Percentiles rank a stretch among this genome's conserved stretches.
Conservation (phyloP, 2,329 filamentous ascomycete genomes). For the Aciculosporium take region DNA sequence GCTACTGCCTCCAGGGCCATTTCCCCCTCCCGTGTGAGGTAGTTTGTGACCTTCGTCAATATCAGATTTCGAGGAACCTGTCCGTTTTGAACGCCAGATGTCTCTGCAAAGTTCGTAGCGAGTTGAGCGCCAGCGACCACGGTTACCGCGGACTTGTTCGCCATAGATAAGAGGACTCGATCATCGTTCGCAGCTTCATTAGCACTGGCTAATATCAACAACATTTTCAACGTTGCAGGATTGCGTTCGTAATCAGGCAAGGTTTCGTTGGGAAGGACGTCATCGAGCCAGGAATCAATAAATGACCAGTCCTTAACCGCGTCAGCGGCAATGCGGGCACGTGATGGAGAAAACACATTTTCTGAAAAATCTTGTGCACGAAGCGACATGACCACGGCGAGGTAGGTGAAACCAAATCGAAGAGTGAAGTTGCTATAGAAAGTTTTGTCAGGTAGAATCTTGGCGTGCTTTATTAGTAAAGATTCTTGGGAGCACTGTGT, state of each 20-base stretch:
- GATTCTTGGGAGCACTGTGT: too few species aligned
- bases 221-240: constrained; percentile 60
- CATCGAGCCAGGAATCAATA: constrained; percentile 66
- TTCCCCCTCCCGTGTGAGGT: constrained; percentile 38
- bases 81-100: neutral
- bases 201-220: constrained; percentile 57
- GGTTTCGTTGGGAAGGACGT: constrained; percentile 46
- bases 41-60: neutral
- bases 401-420: neutral
- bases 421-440: too few species aligned
- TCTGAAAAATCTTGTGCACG: constrained; percentile 14
- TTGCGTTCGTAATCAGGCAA: constrained; percentile 75
- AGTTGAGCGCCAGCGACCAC: neutral
- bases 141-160: constrained; percentile 44
- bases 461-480: too few species aligned
- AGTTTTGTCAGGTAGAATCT: too few species aligned
- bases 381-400: neutral
- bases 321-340: constrained; percentile 61
- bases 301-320: constrained; percentile 85
- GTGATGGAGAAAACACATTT: constrained; percentile 53
- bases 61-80: constrained; percentile 32
- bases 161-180: constrained; percentile 37
- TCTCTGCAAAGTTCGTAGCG: neutral
- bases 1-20: constrained; percentile 45
- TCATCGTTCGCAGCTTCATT: constrained; percentile 72